Conservation (phyloP, 1,284 basidiomycete species). For the Moniliophthora roreri region DNA sequence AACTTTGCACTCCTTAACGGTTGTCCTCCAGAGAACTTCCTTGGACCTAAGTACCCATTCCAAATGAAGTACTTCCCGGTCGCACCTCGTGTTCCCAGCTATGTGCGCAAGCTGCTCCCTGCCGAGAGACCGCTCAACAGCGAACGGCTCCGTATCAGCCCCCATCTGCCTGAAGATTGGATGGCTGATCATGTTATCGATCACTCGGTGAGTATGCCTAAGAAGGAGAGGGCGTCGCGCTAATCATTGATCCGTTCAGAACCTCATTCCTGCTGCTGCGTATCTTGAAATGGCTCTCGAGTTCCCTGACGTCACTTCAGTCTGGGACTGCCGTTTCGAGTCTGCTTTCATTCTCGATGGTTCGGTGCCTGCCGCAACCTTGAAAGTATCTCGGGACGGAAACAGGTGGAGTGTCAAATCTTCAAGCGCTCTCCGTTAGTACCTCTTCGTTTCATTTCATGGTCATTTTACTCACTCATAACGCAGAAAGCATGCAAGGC, state of each 20-base stretch:
- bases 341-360: constrained; percentile 4
- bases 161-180: constrained; percentile 1
- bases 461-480: background rate
- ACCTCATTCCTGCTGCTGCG: constrained; percentile 2
- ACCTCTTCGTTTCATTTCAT: too few relatives aligned
- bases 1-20: constrained; percentile 4
- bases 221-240: too few relatives aligned
- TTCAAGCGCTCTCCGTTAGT: background rate
- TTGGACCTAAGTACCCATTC: constrained; percentile 1
- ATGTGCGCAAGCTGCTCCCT: background rate
- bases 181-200: constrained; percentile 4
- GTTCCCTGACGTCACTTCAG: constrained; percentile 3
- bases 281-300: constrained; percentile 5
- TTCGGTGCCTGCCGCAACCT: background rate
- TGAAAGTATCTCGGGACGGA: background rate
- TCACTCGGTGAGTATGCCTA: background rate
- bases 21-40: background rate
- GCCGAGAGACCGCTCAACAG: constrained; percentile 1
- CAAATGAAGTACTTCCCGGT: constrained; percentile 1
- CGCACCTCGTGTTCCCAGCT: background rate
- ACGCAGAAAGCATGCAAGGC: constrained; percentile 3
- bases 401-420: constrained; percentile 2
- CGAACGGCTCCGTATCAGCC: constrained; percentile 2
- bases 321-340: constrained; percentile 4
- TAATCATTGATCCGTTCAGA: background rate